Base-by-base conservation (phyloP, 2,329 filamentous ascomycete species). In the Sphaerostilbella broomeana region DNA sequence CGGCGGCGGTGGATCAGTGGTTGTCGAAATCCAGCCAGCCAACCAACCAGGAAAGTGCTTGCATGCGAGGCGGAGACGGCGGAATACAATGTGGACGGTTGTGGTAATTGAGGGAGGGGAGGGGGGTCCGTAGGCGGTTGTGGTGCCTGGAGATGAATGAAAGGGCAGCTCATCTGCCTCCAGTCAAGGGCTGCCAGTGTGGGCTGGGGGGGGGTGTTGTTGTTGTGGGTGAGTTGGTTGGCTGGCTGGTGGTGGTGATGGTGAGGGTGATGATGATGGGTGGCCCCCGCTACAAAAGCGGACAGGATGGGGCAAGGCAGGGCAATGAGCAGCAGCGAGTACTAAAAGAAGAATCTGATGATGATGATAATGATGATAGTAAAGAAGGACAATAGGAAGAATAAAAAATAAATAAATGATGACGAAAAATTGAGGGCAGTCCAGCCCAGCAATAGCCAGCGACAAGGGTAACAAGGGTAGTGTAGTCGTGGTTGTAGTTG, bases 151-250 rank as follows among this genome's bases (percentile, higher is more conserved):
- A 34, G 30, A 29, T 28, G 32, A 33, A 38, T 15, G 19, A 15
- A 21, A 38, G 15, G 25, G 35, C 38, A 50, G 43, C 46, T 52
- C 50, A n/a, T 60, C 53, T 50, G 48, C 45, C 22, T 45, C 38
- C 25, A 32, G 30, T 35, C 17, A 28, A 24, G 30, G 17, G 30
- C 17, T 30, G 20, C 31, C 22, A 21, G 16, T 15, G 34, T 27
- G 13, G 15, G 27, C n/a, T n/a, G n/a, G 30, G 28, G 9, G 40
- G 31, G 30, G 37, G 38, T 40, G 35, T 21, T 17, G 35, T 25
- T 38, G 21, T 31, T 38, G 37, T 22, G 36, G 36, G 43, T 43
- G 40, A 24, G 37, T 33, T 40, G 39, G 20, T 22, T 25, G 27
- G 26, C 26, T 27, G 33, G 25, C 18, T 34, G 40, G 38, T 26